phyloP scores from a whole-genome alignment of 1,284 basidiomycete genomes.

The Rhodotorula sp. region DNA sequence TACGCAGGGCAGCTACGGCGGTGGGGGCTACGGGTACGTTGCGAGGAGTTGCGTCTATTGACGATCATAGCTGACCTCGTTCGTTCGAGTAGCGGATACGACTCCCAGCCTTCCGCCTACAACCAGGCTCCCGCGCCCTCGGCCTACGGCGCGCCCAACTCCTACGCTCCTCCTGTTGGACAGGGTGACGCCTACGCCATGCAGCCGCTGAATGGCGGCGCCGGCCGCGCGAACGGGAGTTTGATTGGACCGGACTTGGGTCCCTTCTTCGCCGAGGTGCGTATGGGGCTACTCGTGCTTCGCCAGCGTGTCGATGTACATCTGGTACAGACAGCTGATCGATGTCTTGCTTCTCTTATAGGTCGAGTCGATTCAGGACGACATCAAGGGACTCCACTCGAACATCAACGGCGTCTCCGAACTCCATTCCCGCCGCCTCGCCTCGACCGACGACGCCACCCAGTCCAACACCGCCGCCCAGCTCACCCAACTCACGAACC shows the following conservation, averaged over 20 bases:
- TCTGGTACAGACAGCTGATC: background rate
- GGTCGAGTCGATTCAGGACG: slow-evolving; percentile 42
- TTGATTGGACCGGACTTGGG: slow-evolving; percentile 26
- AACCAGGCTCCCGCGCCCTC: slow-evolving; percentile 1
- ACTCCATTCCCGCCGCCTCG: slow-evolving; percentile 42
- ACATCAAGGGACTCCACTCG: slow-evolving; percentile 40
- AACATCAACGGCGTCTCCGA: slow-evolving; percentile 41
- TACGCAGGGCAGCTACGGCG: slow-evolving; percentile 21
- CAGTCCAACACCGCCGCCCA: slow-evolving; percentile 36
- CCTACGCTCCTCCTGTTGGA: slow-evolving; percentile 17
- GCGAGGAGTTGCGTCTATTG: background rate
- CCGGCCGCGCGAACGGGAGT: slow-evolving; percentile 2
- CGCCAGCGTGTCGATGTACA: background rate
- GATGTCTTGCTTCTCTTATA: background rate
- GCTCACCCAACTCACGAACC: slow-evolving; percentile 37
- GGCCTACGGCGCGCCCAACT: slow-evolving; percentile 1
- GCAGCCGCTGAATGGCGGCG: slow-evolving; percentile 27
- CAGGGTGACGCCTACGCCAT: slow-evolving; percentile 21
- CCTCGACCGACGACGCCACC: slow-evolving; percentile 42
- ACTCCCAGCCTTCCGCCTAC: background rate
- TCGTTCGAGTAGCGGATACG: background rate
- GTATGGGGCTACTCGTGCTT: background rate
- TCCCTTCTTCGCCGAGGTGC: slow-evolving; percentile 39
- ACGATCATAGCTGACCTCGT: background rate
- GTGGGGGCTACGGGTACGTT: slow-evolving; percentile 19